These are phyloP conservation scores for Rhamnella rubrinervis DNA, from an alignment of 331 rosid genomes.

Conservation along the genomic window DNA sequence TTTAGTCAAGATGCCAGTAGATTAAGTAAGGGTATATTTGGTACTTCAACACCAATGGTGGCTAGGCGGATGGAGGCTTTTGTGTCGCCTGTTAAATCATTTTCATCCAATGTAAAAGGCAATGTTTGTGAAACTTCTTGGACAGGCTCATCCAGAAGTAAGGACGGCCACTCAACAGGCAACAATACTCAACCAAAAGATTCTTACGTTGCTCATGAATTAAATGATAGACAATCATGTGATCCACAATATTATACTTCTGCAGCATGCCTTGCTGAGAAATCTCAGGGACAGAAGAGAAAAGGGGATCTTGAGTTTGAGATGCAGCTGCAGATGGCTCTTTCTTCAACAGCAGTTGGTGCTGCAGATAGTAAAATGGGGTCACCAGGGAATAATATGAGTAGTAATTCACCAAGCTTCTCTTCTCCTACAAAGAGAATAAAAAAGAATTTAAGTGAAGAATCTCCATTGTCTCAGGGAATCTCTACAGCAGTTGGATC, in stretches of 20 bases:
- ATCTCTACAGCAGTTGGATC: constrained; percentile 85
- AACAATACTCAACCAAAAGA: constrained; percentile 28
- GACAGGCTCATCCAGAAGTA: constrained; percentile 35
- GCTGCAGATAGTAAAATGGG: constrained; percentile 34
- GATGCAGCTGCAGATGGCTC: constrained; percentile 91
- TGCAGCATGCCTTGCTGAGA: constrained; percentile 26
- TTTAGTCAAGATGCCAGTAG: constrained; percentile 47
- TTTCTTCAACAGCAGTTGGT: constrained; percentile 58
- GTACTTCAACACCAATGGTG: constrained; percentile 74
- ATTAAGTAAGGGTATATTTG: constrained; percentile 49
- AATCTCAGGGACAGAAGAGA: constrained; percentile 52
- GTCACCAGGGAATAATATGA: constrained; percentile 22
- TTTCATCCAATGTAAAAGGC: constrained; percentile 37
- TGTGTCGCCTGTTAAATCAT: constrained; percentile 33
- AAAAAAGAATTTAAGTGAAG: constrained; percentile 50
- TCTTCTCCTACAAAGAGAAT: constrained; percentile 46
- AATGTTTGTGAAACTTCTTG: constrained; percentile 43
- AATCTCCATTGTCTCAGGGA: constrained; percentile 49
- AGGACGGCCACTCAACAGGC: constrained; percentile 27
- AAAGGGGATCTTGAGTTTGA: constrained; percentile 91
- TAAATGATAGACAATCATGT: constrained; percentile 25
- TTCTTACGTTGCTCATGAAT: constrained; percentile 28
- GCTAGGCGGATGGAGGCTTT: constrained; percentile 47
- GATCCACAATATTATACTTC: constrained; percentile 34
- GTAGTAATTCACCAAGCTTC: constrained; percentile 28